Evolutionary conservation across 1,284 basidiomycete genomes (phyloP), one percentile per base, ranked within the genome.

Genomic region (Cystodermella granulosa): DNA sequence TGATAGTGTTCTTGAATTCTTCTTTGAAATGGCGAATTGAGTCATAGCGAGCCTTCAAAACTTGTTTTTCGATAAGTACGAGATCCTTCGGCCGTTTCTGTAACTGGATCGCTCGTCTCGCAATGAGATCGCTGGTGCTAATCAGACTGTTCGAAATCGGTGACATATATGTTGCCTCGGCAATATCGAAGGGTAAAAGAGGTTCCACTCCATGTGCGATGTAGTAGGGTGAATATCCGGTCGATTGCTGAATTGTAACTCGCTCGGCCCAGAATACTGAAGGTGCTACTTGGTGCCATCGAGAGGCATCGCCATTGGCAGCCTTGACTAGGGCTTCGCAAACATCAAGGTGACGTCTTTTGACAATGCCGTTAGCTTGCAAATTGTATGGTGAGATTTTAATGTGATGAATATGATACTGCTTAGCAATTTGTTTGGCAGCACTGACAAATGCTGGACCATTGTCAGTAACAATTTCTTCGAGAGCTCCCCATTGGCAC

Each of bases 351-450:
- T 72, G 67, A 13, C 52, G 48, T 1, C 59, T 42, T 43, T 73
- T 67, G 1, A 70, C 58, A 0, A 67, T 43, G 0, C 71, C 62
- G 34, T 72, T 71, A 0, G 59, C 64, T 4, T 57, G 58, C n/a
- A 20, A 36, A 17, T 44, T 44, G 20, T 75, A 74, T 0, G 55
- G 56, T 0, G 64, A 69, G 13, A 75, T 72, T 1, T 57, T 42
- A 20, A 75, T 71, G 21, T 70, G 65, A 0, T 39, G 21, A 7
- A 77, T 65, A 2, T 57, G 37, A 42, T 73, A 76, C 2, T 57
- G 51, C 5, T 62, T 46, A 0, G 49, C 48, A 0, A 76, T 56
- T 15, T 57, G 49, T 0, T 60, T 55, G 3, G 67, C 37, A 0
- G 69, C 74, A 21, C 54, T 55, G 0, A 72, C 34, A 18, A 69